A percentile compares a stretch with the other conserved stretches of the same genome.
phyloP scores from a whole-genome alignment of 139 green algal genomes.

The Coelastrella sp. region DNA sequence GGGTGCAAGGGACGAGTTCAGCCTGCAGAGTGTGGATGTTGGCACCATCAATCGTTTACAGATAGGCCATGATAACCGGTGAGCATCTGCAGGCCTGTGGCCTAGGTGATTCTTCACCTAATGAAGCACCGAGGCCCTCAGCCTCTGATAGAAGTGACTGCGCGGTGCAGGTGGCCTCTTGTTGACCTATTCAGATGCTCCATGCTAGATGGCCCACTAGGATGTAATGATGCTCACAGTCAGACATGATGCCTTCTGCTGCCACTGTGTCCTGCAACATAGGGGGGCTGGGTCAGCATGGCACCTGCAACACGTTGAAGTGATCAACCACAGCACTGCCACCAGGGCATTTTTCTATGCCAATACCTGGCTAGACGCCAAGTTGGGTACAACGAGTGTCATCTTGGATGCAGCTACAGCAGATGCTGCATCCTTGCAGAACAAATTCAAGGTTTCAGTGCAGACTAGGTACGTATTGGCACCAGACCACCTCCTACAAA shows the following conservation, averaged over 20 bases:
- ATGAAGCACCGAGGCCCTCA: too few relatives aligned
- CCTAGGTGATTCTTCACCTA: too few relatives aligned
- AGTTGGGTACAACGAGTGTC: constrained; percentile 55
- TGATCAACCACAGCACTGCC: constrained; percentile 60
- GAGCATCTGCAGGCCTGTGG: too few relatives aligned
- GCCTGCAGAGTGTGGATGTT: constrained; percentile 54
- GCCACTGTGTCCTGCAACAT: neutral
- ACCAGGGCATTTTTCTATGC: constrained; percentile 42
- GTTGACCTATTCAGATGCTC: too few relatives aligned
- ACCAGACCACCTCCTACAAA: neutral
- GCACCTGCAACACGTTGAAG: constrained; percentile 69
- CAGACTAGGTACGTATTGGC: constrained; percentile 15
- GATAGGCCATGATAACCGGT: constrained; percentile 60
- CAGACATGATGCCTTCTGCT: too few relatives aligned
- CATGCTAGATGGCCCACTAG: too few relatives aligned
- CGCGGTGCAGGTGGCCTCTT: too few relatives aligned
- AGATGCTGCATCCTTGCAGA: neutral
- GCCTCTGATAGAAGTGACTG: too few relatives aligned
- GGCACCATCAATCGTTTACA: constrained; percentile 59
- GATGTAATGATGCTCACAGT: too few relatives aligned
- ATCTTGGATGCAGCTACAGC: constrained; percentile 52
- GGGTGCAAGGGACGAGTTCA: constrained; percentile 61
- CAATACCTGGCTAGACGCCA: constrained; percentile 64
- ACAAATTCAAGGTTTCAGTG: constrained; percentile 39
- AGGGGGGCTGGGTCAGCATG: constrained; percentile 62